Percentiles rank a stretch among this genome's conserved stretches.
Conservation (phyloP, 768 basidiomycete species). For the Auriscalpium microsporum region DNA sequence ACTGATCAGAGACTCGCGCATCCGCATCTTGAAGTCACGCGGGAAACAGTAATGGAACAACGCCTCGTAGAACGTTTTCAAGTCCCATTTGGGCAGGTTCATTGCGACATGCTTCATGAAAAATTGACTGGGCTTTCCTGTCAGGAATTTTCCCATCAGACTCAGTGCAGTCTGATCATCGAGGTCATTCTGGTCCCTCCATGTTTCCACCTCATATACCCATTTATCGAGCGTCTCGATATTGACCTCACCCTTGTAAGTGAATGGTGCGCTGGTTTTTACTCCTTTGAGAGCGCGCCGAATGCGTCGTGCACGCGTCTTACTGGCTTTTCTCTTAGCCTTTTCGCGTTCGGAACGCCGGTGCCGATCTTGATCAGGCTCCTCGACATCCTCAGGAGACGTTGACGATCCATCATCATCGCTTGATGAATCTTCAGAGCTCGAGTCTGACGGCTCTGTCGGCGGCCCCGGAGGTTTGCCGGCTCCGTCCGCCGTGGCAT, state of each 20-base stretch:
- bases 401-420: not conserved
- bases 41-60: slow-evolving; percentile 20
- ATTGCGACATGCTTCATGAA: slow-evolving; percentile 17
- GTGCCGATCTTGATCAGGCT: not conserved
- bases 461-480: not conserved
- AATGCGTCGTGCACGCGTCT: not conserved
- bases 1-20: not conserved
- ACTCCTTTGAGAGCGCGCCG: not conserved
- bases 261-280: not conserved
- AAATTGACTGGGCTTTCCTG: slow-evolving; percentile 17
- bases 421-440: not conserved
- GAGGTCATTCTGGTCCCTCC: not conserved
- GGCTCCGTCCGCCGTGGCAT: not conserved
- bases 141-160: slow-evolving; percentile 15
- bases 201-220: not conserved
- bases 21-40: slow-evolving; percentile 10
- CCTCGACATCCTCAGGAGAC: not conserved
- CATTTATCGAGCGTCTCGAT: not conserved
- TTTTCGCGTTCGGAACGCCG: not conserved
- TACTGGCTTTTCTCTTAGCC: not conserved
- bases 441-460: not conserved
- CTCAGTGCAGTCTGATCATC: not conserved
- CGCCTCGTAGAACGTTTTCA: slow-evolving; percentile 4
- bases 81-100: slow-evolving; percentile 9
- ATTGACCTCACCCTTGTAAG: not conserved